phyloP scores from a whole-genome alignment of 371 early-diverging fungal genomes.

The Sporodiniella umbellata region DNA sequence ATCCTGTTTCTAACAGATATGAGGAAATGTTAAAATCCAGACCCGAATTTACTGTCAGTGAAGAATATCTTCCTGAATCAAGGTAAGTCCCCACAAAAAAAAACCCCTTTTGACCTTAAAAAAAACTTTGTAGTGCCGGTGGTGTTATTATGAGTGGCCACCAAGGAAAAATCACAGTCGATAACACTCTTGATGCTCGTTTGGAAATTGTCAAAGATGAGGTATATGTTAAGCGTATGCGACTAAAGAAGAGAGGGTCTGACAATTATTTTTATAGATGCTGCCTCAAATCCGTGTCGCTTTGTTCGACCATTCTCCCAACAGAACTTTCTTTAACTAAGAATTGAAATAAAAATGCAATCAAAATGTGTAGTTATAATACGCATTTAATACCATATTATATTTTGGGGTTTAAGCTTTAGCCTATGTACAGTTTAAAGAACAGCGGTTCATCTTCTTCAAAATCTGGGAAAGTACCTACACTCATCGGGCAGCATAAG shows the following conservation, averaged over 20 bases:
- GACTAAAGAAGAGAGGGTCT: slow-evolving; percentile 35
- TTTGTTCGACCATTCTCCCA: slow-evolving; percentile 88
- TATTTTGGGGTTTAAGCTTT: no score
- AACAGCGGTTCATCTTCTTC: no score
- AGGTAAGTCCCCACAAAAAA: slow-evolving; percentile 18
- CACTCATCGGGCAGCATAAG: no score
- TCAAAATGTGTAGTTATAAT: neutral
- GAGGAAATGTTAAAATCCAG: slow-evolving; percentile 51
- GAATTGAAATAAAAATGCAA: neutral
- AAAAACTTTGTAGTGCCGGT: slow-evolving; percentile 63
- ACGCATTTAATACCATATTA: no score
- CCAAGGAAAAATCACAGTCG: slow-evolving; percentile 76
- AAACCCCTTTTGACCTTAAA: neutral
- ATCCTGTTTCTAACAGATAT: slow-evolving; percentile 57
- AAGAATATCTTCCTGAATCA: slow-evolving; percentile 49
- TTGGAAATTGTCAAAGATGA: slow-evolving; percentile 76
- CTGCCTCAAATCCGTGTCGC: slow-evolving; percentile 86
- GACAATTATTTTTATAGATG: slow-evolving; percentile 49
- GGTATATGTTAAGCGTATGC: neutral
- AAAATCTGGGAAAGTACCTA: no score
- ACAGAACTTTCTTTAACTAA: slow-evolving; percentile 91
- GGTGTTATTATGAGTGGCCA: slow-evolving; percentile 79
- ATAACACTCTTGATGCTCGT: slow-evolving; percentile 91
- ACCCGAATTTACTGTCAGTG: slow-evolving; percentile 54
- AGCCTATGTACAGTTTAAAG: no score